Conservation (phyloP, 192 early-diverging fungal genomes). For the Jimgerdemannia lactiflua region DNA sequence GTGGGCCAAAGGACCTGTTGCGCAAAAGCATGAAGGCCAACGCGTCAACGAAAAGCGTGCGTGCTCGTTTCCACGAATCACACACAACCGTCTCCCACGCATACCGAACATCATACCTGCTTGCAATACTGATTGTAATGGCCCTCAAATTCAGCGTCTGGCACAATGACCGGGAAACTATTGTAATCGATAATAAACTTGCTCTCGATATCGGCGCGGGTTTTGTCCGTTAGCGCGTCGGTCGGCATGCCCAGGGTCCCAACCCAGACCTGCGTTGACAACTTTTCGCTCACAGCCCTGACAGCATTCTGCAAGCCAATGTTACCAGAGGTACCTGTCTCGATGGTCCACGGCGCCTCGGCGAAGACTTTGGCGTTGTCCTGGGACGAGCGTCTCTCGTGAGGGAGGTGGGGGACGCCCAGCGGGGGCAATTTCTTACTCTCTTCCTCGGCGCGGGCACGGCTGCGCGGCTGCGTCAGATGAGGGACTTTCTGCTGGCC, state of each 20-base stretch:
- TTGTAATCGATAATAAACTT: conserved; percentile 62
- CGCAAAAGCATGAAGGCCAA: background rate
- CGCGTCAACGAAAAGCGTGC: too few species aligned
- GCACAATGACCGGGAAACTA: conserved; percentile 78
- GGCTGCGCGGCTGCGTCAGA: conserved; percentile 36
- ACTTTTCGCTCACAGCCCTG: conserved; percentile 55
- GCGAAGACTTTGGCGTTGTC: conserved; percentile 36
- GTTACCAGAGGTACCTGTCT: conserved; percentile 78
- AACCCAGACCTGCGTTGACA: conserved; percentile 67
- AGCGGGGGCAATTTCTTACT: conserved; percentile 12
- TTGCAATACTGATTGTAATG: conserved; percentile 96
- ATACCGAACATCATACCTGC: conserved; percentile 57
- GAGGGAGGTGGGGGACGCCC: conserved; percentile 1
- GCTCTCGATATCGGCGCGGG: conserved; percentile 52
- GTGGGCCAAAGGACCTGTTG: conserved; percentile 89
- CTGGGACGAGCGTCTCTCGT: conserved; percentile 21
- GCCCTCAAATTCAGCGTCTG: conserved; percentile 81
- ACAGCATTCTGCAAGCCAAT: conserved; percentile 95
- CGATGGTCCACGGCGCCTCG: conserved; percentile 59
- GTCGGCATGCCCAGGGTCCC: conserved; percentile 78
- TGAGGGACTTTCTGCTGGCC: conserved; percentile 13
- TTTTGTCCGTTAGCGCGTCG: conserved; percentile 59
- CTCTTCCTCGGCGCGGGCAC: conserved; percentile 11
- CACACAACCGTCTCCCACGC: background rate
- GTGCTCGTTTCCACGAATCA: background rate